Base-by-base conservation (phyloP, 75 land plant species). In the Pinus tabuliformis region DNA sequence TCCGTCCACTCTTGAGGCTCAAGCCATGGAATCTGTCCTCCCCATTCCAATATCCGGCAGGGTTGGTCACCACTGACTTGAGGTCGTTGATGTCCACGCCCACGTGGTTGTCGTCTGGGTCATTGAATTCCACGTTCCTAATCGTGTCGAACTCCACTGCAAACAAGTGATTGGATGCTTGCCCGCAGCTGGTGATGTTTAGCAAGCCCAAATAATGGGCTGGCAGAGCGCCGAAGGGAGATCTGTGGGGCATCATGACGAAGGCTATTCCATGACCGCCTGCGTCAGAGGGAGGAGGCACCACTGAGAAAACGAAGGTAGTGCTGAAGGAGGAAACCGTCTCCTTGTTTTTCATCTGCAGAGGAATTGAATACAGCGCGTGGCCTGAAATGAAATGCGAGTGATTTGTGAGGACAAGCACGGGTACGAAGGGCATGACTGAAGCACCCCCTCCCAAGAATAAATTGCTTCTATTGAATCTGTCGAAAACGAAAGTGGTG, bases 61-160 rank as follows among this genome's bases (percentile, higher is more conserved):
- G 5, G 9, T 17, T 30, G 12, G 70, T 15, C 22, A 45, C 13
- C 57, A 58, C 5, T 52, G 77, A 76, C 17, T 0, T 26, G 3
- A 61, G 11, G 56, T 14, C 3, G 68, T 78, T 79, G 80, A 83
- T 39, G 78, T 83, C 77, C 18, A 83, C 42, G 45, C 84, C 84
- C 61, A 83, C 78, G 73, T 84, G 86, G 70, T 73, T 80, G 54
- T 64, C 21, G 20, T 75, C 24, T 3, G 28, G 21, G 62, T 84
- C 82, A 17, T 76, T 52, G 63, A 62, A 59, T 13, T 68, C 76
- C 15, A 33, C 2, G 59, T 74, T 77, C 9, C 14, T 18, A 1
- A 16, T 72, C 22, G 76, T 84, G 22, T 84, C 80, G 65, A 81
- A 78, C 77, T 84, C 86, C 20, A 84, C 76, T 0, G 80, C 83